A percentile compares a stretch with the other conserved stretches of the same genome.
These are phyloP conservation scores for Penicillium ochrochloron DNA, from an alignment of 495 filamentous ascomycete species.

Conservation along the genomic window DNA sequence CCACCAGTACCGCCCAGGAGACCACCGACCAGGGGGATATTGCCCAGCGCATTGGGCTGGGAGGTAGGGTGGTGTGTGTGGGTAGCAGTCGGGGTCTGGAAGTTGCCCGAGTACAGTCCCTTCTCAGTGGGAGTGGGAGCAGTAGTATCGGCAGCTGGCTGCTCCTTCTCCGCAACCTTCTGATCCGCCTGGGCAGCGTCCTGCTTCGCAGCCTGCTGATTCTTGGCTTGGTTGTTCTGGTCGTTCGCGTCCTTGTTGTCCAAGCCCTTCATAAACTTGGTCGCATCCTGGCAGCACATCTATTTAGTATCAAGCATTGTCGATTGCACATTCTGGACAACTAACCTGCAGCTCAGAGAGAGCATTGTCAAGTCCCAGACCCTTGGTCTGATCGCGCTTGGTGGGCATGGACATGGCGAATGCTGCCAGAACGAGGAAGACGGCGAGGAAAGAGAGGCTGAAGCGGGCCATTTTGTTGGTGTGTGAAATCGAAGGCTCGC, in stretches of 20 bases:
- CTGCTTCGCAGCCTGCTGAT: slow-evolving; percentile 14
- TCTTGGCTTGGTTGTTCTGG: slow-evolving; percentile 19
- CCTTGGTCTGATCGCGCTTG: slow-evolving; percentile 26
- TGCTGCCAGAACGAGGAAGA: slow-evolving; percentile 39
- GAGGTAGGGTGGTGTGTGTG: slow-evolving; percentile 26
- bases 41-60: slow-evolving; percentile 34
- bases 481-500: slow-evolving; percentile 10
- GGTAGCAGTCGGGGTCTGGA: slow-evolving; percentile 32
- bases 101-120: slow-evolving; percentile 30
- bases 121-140: slow-evolving; percentile 25
- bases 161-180: slow-evolving; percentile 14
- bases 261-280: slow-evolving; percentile 26
- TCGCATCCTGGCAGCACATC: slow-evolving; percentile 19
- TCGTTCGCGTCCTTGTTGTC: slow-evolving; percentile 21
- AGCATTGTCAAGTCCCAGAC: slow-evolving; percentile 21
- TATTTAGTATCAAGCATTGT: background rate
- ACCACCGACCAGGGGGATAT: slow-evolving; percentile 40
- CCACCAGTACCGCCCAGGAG: slow-evolving; percentile 31
- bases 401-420: slow-evolving; percentile 39
- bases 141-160: slow-evolving; percentile 8
- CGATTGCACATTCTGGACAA: background rate
- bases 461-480: slow-evolving; percentile 43
- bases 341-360: slow-evolving; percentile 28
- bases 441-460: slow-evolving; percentile 38
- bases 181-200: slow-evolving; percentile 1